These are phyloP conservation scores for Leccinum imitatum DNA, from an alignment of 768 basidiomycete genomes.

Conservation along the genomic window DNA sequence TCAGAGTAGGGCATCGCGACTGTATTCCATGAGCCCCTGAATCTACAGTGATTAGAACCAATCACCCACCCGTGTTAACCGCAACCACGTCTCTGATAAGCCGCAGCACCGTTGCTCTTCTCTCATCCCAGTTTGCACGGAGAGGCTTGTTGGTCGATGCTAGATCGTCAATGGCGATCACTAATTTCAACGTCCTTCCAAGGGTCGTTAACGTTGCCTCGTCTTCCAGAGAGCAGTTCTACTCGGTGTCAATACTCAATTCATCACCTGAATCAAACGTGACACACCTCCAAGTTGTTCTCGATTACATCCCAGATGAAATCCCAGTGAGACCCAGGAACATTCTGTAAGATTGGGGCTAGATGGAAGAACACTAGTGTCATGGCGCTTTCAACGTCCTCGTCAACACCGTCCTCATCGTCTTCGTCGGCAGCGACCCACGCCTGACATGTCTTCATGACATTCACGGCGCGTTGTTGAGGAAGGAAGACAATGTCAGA, in stretches of 20 bases:
- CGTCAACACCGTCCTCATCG: constrained; percentile 61
- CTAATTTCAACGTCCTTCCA: constrained; percentile 66
- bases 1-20: constrained; percentile 37
- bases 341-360: constrained; percentile 84
- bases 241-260: background rate
- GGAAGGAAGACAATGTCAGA: constrained; percentile 84
- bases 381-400: constrained; percentile 78
- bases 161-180: constrained; percentile 70
- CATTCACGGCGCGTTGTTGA: constrained; percentile 80
- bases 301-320: constrained; percentile 88
- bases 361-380: constrained; percentile 71
- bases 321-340: constrained; percentile 90
- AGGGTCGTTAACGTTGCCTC: constrained; percentile 57
- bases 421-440: constrained; percentile 67
- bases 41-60: background rate
- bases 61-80: constrained; percentile 48
- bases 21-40: background rate
- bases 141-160: constrained; percentile 70
- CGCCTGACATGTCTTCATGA: constrained; percentile 79
- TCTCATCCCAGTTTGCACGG: constrained; percentile 64
- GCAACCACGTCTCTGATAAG: constrained; percentile 63
- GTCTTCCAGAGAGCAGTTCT: constrained; percentile 65
- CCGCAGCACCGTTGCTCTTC: constrained; percentile 50
- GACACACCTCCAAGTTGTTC: constrained; percentile 78
- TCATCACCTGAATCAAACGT: background rate